phyloP scores from a whole-genome alignment of 441 rosid genomes.

The Kokia cookei region DNA sequence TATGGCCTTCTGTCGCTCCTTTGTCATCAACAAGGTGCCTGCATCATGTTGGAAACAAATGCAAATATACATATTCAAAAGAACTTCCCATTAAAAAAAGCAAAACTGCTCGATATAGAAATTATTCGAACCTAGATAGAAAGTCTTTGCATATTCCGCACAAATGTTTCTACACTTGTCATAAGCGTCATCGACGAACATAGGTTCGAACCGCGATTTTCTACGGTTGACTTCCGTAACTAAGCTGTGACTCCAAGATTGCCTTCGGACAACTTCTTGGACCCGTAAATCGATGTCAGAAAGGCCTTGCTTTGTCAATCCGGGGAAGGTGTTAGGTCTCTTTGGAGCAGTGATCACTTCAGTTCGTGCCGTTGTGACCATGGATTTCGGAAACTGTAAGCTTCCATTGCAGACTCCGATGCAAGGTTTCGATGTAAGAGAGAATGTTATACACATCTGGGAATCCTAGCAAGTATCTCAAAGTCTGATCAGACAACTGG shows the following conservation, averaged over 20 bases:
- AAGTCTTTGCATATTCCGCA: slow-evolving; percentile 57
- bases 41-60: slow-evolving; percentile 9
- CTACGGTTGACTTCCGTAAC: slow-evolving; percentile 9
- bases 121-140: slow-evolving; percentile 36
- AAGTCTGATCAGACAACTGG: background rate
- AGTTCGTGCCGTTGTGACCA: slow-evolving; percentile 12
- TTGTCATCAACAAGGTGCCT: slow-evolving; percentile 62
- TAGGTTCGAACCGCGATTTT: slow-evolving; percentile 29
- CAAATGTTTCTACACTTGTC: slow-evolving; percentile 43
- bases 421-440: slow-evolving; percentile 25
- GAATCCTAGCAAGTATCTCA: background rate
- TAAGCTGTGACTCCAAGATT: slow-evolving; percentile 13
- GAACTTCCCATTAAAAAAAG: background rate
- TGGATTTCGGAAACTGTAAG: background rate
- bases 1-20: slow-evolving; percentile 53
- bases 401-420: slow-evolving; percentile 11
- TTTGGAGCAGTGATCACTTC: slow-evolving; percentile 26
- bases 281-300: slow-evolving; percentile 28
- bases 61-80: background rate
- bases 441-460: slow-evolving; percentile 26
- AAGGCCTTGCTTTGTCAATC: slow-evolving; percentile 21
- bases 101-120: background rate
- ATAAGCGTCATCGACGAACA: slow-evolving; percentile 46
- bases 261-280: slow-evolving; percentile 31
- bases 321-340: slow-evolving; percentile 12